A percentile compares a stretch with the other conserved stretches of the same genome.
phyloP scores from a whole-genome alignment of 2,329 filamentous ascomycete genomes.

The Fusarium piperis region DNA sequence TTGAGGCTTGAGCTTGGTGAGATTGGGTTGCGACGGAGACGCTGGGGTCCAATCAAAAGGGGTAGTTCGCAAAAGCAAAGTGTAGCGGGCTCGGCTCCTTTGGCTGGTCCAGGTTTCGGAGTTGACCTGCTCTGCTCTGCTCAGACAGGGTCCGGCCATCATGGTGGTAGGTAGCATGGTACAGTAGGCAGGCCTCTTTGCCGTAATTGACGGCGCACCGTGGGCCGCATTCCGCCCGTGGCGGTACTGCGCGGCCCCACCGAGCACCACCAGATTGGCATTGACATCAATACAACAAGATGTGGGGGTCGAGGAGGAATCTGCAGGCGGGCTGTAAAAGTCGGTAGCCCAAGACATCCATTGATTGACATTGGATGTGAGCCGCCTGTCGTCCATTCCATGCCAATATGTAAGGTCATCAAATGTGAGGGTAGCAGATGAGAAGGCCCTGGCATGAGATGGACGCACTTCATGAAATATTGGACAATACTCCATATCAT shows the following conservation, averaged over 20 bases:
- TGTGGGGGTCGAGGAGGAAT: slow-evolving; percentile 22
- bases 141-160: slow-evolving; percentile 19
- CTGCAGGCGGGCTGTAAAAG: slow-evolving; percentile 2
- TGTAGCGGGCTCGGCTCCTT: slow-evolving; percentile 23
- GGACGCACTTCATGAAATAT: neutral
- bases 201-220: slow-evolving; percentile 21
- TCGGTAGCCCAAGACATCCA: neutral
- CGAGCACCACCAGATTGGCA: slow-evolving; percentile 1
- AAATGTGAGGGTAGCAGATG: neutral
- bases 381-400: neutral
- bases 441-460: neutral
- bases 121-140: slow-evolving; percentile 9
- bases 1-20: slow-evolving; percentile 10
- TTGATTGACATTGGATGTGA: neutral
- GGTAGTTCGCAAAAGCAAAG: slow-evolving; percentile 33
- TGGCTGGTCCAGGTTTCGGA: slow-evolving; percentile 25
- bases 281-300: neutral
- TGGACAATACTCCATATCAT: neutral
- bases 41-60: slow-evolving; percentile 31
- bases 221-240: slow-evolving; percentile 28
- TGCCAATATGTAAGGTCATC: neutral
- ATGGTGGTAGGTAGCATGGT: neutral
- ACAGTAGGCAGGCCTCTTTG: slow-evolving; percentile 15
- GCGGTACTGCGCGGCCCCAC: slow-evolving; percentile 27
- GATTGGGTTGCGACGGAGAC: slow-evolving; percentile 19